phyloP scores from a whole-genome alignment of 495 filamentous ascomycete species.

The Tuber indicum region DNA sequence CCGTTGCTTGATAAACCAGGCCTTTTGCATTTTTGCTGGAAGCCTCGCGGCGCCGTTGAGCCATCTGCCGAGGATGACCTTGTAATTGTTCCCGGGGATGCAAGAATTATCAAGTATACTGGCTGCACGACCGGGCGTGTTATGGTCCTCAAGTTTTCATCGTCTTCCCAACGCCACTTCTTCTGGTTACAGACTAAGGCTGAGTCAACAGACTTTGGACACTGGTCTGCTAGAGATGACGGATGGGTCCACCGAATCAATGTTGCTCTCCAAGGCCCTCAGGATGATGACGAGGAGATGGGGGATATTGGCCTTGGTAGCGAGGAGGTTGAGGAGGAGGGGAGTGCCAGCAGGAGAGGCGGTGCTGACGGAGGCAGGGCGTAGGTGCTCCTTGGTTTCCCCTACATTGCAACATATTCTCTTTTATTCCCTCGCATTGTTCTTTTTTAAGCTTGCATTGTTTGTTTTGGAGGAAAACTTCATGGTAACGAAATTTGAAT shows the following conservation, averaged over 20 bases:
- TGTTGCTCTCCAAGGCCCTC: constrained; percentile 73
- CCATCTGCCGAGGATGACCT: constrained; percentile 64
- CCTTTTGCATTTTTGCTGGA: constrained; percentile 93
- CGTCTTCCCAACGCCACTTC: constrained; percentile 81
- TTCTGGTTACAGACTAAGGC: constrained; percentile 93
- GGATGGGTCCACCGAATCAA: constrained; percentile 69
- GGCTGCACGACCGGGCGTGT: constrained; percentile 77
- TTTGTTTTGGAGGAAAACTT: constrained; percentile 40
- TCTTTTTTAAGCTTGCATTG: constrained; percentile 32
- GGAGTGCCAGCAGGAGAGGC: constrained; percentile 76
- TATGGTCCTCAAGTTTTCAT: constrained; percentile 87
- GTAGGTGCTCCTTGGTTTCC: constrained; percentile 69
- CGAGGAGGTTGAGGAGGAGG: constrained; percentile 83
- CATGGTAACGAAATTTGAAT: constrained; percentile 24
- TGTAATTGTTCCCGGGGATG: constrained; percentile 85
- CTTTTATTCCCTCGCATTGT: constrained; percentile 37
- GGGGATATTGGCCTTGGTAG: constrained; percentile 81
- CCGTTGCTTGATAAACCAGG: constrained; percentile 47
- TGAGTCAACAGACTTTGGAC: constrained; percentile 66
- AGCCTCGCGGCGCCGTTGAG: constrained; percentile 52
- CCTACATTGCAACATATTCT: constrained; percentile 27
- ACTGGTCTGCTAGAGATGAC: constrained; percentile 50
- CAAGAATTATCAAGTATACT: constrained; percentile 73
- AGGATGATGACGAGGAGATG: constrained; percentile 76
- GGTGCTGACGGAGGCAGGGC: constrained; percentile 95